These are phyloP conservation scores for Beauveria asiatica DNA, from an alignment of 2,329 filamentous ascomycete species.

Conservation along the genomic window DNA sequence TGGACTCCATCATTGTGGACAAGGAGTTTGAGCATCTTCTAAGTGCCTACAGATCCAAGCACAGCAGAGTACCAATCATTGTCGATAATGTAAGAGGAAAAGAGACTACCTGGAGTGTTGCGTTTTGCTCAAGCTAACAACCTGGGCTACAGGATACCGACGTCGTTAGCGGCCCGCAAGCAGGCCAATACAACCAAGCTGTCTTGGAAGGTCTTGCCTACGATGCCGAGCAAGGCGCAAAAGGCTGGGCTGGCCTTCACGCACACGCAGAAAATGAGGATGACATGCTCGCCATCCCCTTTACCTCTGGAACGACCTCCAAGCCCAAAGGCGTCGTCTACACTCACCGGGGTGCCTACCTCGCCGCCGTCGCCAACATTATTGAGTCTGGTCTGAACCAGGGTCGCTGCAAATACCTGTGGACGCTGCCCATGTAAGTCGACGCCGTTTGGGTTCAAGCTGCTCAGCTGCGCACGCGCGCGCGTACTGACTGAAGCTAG, in stretches of 20 bases:
- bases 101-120: no score
- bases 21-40: conserved; percentile 68
- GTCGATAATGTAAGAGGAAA: conserved; percentile 50
- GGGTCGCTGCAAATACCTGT: conserved; percentile 72
- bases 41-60: conserved; percentile 50
- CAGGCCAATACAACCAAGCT: conserved; percentile 75
- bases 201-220: conserved; percentile 70
- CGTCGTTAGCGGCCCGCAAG: conserved; percentile 60
- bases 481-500: conserved; percentile 20
- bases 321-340: conserved; percentile 88
- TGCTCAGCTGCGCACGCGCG: no score
- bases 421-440: conserved; percentile 86
- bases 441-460: conserved; percentile 12
- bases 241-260: conserved; percentile 71
- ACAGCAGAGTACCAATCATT: conserved; percentile 60
- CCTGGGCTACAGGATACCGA: conserved; percentile 61
- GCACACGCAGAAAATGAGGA: conserved; percentile 68
- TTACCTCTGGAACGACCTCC: conserved; percentile 90
- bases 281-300: conserved; percentile 75
- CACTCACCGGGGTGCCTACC: conserved; percentile 79
- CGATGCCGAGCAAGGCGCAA: conserved; percentile 55
- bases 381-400: conserved; percentile 79
- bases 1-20: conserved; percentile 81
- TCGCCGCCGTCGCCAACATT: conserved; percentile 77
- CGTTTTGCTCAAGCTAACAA: not conserved